Base-by-base conservation (phyloP, 805 yeast genomes). In the Candida methanosorbosa region DNA sequence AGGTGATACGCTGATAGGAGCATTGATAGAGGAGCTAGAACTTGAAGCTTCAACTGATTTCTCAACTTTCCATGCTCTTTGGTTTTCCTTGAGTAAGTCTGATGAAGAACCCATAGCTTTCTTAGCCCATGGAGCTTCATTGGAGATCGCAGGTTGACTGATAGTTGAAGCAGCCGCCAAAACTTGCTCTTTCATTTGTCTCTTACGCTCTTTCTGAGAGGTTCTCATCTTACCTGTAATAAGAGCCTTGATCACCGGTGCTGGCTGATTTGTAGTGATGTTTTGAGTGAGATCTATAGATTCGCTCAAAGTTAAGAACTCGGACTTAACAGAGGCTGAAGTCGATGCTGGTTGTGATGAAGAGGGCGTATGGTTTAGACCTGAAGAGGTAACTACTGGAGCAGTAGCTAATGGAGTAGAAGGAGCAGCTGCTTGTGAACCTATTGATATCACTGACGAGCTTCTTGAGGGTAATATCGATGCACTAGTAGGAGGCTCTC, bases 121-220 rank as follows among this genome's bases (percentile, higher is more conserved):
- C 11, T 15, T 17, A 19, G 29, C 28, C 33, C 33, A 29, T 25
- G 38, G 33, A 11, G 41, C 17, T 15, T 30, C 14, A 12, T 16
- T 17, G 4, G 35, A 4, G 15, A 32, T 12, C 14, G 30, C 14
- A 16, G 24, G 32, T 24, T 30, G 28, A 23, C 14, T 16, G 13
- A n/a, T 15, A 15, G 18, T 19, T 26, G 4, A 18, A 22, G 23
- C 26, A 14, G 11, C 21, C 29, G 13, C 18, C 7, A 13, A 11
- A 8, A 3, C 34, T 31, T 35, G 39, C 24, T 45, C 49, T 34
- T 56, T 57, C 44, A 63, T 61, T 42, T 63, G 43, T 38, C 60
- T 65, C 48, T 69, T 72, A 27, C 83, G 53, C 42, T 76, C 82
- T 45, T 74, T 74, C 42, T 79, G 84, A 1, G 84, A 76, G 13